A percentile compares a stretch with the other conserved stretches of the same genome.
phyloP scores from a whole-genome alignment of 805 yeast genomes.

The Saturnispora kantuleensis region DNA sequence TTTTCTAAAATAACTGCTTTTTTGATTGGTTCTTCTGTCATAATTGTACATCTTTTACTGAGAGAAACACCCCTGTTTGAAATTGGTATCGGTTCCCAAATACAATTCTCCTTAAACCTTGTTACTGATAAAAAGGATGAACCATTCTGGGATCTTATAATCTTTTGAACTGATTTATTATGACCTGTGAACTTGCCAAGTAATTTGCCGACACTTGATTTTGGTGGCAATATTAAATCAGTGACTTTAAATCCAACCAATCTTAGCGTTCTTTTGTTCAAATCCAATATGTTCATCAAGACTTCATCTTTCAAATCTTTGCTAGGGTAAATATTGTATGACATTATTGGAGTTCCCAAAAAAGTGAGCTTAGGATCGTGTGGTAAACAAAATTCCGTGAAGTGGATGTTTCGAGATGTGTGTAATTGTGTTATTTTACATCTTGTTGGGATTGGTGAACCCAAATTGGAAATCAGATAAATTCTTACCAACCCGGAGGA shows the following conservation, averaged over 20 bases:
- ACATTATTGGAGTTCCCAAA: slow-evolving; percentile 1
- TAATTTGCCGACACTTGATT: slow-evolving; percentile 23
- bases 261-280: slow-evolving; percentile 26
- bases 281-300: slow-evolving; percentile 21
- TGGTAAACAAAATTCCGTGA: slow-evolving; percentile 25
- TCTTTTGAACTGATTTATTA: slow-evolving; percentile 60
- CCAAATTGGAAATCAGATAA: slow-evolving; percentile 41
- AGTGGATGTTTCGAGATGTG: slow-evolving; percentile 16
- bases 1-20: slow-evolving; percentile 40
- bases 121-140: slow-evolving; percentile 47
- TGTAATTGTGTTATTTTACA: slow-evolving; percentile 32
- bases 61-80: slow-evolving; percentile 22
- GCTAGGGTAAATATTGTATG: slow-evolving; percentile 4
- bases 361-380: slow-evolving; percentile 12
- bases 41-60: slow-evolving; percentile 27
- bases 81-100: slow-evolving; percentile 43
- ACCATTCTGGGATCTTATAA: slow-evolving; percentile 62
- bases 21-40: slow-evolving; percentile 38
- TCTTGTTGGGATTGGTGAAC: slow-evolving; percentile 37
- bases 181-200: slow-evolving; percentile 74
- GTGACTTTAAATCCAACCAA: slow-evolving; percentile 26
- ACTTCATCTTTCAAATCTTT: slow-evolving; percentile 2
- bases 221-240: slow-evolving; percentile 21
- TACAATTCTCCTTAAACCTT: slow-evolving; percentile 50
- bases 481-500: slow-evolving; percentile 32